Percentiles rank a stretch among this genome's conserved stretches.
Evolutionary conservation across 371 early-diverging fungal species (phyloP).

Genomic region (Lichtheimia hyalospora): DNA sequence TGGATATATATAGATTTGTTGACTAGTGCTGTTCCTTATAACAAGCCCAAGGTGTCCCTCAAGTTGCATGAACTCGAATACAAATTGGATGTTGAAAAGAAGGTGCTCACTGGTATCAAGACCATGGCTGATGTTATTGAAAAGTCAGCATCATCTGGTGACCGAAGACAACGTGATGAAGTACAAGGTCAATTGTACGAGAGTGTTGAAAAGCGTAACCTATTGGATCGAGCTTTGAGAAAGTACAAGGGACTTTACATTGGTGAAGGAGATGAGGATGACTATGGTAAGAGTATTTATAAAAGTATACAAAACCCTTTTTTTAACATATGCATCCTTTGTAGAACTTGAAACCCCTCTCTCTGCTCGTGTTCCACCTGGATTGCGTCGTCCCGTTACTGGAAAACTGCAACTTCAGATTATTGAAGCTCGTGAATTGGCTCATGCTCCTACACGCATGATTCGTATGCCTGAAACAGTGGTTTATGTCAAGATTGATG

Average conservation of each 20-base stretch:
- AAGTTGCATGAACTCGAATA: conserved; percentile 84
- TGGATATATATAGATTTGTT: conserved; percentile 54
- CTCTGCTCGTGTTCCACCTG: conserved; percentile 59
- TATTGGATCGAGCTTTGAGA: conserved; percentile 79
- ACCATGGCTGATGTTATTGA: conserved; percentile 59
- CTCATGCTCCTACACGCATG: conserved; percentile 68
- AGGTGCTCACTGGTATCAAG: conserved; percentile 77
- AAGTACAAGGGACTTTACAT: conserved; percentile 84
- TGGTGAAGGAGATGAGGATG: conserved; percentile 66
- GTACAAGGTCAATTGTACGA: conserved; percentile 72
- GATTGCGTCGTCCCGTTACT: conserved; percentile 72
- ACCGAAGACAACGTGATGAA: conserved; percentile 61
- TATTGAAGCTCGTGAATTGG: conserved; percentile 65
- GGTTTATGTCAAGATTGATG: conserved; percentile 86
- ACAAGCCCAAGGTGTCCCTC: conserved; percentile 82
- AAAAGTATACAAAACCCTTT: background rate
- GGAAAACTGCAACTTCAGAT: conserved; percentile 74
- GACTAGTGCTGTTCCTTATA: conserved; percentile 74
- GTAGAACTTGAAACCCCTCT: conserved; percentile 47
- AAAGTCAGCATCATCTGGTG: conserved; percentile 30
- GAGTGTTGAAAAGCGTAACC: conserved; percentile 77
- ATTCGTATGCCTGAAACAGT: conserved; percentile 52
- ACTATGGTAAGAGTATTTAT: conserved; percentile 25
- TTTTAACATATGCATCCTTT: background rate
- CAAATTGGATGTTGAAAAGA: conserved; percentile 91